These are phyloP conservation scores for Uronychia binucleata DNA, from an alignment of 73 alveolate genomes.

Conservation along the genomic window DNA sequence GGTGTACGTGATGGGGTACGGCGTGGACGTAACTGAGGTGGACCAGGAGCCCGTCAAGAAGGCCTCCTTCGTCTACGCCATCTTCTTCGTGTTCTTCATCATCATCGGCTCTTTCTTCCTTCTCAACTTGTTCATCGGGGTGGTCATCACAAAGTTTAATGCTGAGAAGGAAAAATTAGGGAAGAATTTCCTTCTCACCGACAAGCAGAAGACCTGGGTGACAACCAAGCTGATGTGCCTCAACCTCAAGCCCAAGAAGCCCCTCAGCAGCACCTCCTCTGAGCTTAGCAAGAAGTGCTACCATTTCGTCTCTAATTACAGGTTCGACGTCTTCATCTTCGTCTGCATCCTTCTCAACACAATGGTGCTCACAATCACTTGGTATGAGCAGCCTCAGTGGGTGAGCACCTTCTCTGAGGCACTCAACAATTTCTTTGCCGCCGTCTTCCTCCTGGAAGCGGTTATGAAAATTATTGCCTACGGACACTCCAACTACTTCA, in stretches of 20 bases:
- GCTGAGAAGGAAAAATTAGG: neutral
- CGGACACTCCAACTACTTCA: conserved; percentile 49
- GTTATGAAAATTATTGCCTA: conserved; percentile 29
- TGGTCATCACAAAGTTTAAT: conserved; percentile 5
- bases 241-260: neutral
- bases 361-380: conserved; percentile 5
- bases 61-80: neutral
- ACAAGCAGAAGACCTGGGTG: conserved; percentile 6
- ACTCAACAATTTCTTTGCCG: conserved; percentile 41
- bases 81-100: conserved; percentile 18
- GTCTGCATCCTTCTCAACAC: conserved; percentile 27
- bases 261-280: neutral
- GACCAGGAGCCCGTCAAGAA: conserved; percentile 26
- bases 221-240: neutral
- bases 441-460: conserved; percentile 50
- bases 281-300: neutral
- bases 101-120: conserved; percentile 7
- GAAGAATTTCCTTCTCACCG: neutral
- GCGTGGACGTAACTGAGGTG: conserved; percentile 40
- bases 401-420: conserved; percentile 12
- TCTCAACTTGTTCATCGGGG: conserved; percentile 26
- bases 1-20: conserved; percentile 46
- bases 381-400: conserved; percentile 25
- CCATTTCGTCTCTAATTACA: neutral
- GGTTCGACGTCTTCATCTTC: conserved; percentile 6